Conservation (phyloP, 1,284 basidiomycete genomes). For the Exsudoporus floridanus region DNA sequence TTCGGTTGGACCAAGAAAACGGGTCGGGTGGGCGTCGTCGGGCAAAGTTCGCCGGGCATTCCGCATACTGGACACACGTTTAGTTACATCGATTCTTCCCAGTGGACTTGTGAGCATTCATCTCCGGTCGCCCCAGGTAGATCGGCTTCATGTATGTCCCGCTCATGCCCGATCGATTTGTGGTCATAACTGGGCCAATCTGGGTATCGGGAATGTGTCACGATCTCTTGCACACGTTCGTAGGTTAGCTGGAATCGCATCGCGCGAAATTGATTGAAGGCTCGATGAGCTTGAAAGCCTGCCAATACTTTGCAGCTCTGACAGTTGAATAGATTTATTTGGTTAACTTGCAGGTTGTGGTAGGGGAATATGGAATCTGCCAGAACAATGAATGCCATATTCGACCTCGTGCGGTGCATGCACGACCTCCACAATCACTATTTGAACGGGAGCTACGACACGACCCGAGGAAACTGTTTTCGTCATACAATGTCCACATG, state of each 20-base stretch:
- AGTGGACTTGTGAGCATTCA: neutral
- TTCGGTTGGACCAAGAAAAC: neutral
- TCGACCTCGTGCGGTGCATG: constrained; percentile 1
- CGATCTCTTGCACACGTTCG: neutral
- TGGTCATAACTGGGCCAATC: neutral
- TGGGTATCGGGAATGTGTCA: neutral
- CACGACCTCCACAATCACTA: neutral
- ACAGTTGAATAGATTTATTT: neutral
- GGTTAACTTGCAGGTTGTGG: neutral
- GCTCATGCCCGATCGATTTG: neutral
- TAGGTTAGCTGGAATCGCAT: too few relatives aligned
- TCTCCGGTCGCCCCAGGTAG: neutral
- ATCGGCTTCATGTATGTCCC: neutral
- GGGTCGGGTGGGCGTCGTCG: neutral
- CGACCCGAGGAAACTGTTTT: neutral
- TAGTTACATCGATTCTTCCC: constrained; percentile 2
- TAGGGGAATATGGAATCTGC: neutral
- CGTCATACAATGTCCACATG: neutral
- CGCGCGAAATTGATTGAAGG: neutral
- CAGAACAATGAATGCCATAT: neutral
- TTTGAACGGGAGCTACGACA: neutral
- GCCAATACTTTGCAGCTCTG: neutral
- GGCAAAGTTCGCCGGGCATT: neutral
- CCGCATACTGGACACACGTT: neutral
- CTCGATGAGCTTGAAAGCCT: neutral